These are phyloP conservation scores for Suillus decipiens DNA, from an alignment of 768 basidiomycete genomes.

Conservation along the genomic window DNA sequence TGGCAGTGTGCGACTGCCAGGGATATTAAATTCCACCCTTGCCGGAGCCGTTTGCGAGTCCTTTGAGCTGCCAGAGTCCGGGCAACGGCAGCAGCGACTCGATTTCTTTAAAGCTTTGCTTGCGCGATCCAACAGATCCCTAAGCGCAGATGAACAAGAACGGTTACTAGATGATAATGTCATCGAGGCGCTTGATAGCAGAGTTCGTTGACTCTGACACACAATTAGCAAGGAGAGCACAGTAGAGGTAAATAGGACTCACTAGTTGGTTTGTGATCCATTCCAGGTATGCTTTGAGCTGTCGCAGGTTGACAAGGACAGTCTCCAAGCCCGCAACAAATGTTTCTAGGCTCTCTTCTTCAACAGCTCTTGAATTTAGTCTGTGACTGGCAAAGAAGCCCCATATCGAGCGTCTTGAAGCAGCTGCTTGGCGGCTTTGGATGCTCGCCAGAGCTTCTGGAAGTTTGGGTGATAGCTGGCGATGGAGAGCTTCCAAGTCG, in stretches of 20 bases:
- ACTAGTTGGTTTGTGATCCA: conserved; percentile 30
- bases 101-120: not conserved
- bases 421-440: conserved; percentile 3
- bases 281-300: conserved; percentile 29
- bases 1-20: conserved; percentile 3
- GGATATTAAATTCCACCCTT: conserved; percentile 6
- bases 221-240: conserved; percentile 21
- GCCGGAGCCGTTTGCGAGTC: not conserved
- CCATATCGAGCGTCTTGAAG: conserved; percentile 11
- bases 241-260: conserved; percentile 13
- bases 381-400: not conserved
- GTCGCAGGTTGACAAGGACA: conserved; percentile 20
- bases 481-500: conserved; percentile 21
- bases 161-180: not conserved
- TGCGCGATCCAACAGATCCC: not conserved
- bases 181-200: not conserved
- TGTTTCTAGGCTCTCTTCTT: conserved; percentile 15
- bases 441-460: not conserved
- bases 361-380: conserved; percentile 1
- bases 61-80: not conserved
- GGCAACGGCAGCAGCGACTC: not conserved
- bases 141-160: conserved; percentile 1
- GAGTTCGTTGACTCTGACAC: not conserved
- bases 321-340: conserved; percentile 25
- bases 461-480: conserved; percentile 11